Conservation (phyloP, 176 grass and related monocot genomes). For the Oryza glumipatula region DNA sequence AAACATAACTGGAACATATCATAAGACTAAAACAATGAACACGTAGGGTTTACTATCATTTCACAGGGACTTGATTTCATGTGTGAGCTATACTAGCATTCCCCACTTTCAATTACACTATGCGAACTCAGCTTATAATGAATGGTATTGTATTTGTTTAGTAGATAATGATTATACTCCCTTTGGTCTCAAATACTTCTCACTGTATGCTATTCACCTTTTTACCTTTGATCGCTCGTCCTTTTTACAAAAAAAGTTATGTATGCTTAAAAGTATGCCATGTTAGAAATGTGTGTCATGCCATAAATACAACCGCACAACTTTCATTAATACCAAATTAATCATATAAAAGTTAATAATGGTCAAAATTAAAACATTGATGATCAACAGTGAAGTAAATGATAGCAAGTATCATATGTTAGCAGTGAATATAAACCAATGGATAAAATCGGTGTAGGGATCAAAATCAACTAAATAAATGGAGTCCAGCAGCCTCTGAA, state of each 20-base stretch:
- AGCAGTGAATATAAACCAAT: not conserved
- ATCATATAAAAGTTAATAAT: too few relatives aligned
- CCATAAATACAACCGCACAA: too few relatives aligned
- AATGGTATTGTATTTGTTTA: not conserved
- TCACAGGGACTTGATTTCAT: not conserved
- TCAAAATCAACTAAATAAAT: not conserved
- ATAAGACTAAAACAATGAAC: not conserved
- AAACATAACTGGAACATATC: constrained; percentile 16
- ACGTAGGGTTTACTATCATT: not conserved
- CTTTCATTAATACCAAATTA: too few relatives aligned
- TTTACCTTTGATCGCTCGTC: too few relatives aligned
- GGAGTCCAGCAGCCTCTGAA: not conserved
- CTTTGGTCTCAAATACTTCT: too few relatives aligned
- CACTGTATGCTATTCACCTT: too few relatives aligned
- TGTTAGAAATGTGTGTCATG: too few relatives aligned
- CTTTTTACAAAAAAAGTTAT: too few relatives aligned
- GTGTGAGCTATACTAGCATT: not conserved
- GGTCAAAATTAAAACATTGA: too few relatives aligned
- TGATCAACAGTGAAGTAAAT: too few relatives aligned
- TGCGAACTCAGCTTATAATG: not conserved
- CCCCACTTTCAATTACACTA: not conserved
- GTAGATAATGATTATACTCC: not conserved
- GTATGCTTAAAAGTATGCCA: too few relatives aligned
- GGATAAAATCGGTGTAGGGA: not conserved
- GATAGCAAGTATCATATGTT: not conserved